These are phyloP conservation scores for Globisporangium iwayamae DNA, from an alignment of 352 stramenopile species.

Conservation along the genomic window DNA sequence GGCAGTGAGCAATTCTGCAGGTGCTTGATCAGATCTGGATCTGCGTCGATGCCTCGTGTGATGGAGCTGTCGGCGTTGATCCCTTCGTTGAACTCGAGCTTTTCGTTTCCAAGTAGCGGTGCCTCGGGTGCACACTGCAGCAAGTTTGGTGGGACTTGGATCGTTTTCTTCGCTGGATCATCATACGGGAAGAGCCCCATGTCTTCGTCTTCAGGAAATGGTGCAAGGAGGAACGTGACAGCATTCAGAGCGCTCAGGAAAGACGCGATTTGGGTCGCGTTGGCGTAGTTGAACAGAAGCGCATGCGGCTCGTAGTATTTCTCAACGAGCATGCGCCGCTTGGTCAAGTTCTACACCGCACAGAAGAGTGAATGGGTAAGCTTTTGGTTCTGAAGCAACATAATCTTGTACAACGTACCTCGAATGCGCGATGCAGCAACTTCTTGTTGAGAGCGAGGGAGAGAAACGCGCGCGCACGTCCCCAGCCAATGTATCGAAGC, in stretches of 20 bases:
- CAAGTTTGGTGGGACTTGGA: slow-evolving; percentile 42
- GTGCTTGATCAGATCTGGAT: slow-evolving; percentile 46
- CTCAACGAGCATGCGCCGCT: slow-evolving; percentile 54
- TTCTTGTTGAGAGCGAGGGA: slow-evolving; percentile 70
- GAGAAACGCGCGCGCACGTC: slow-evolving; percentile 55
- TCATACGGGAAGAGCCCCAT: neutral
- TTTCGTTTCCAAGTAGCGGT: slow-evolving; percentile 26
- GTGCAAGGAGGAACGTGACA: slow-evolving; percentile 53
- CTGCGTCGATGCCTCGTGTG: slow-evolving; percentile 21
- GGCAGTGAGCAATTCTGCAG: slow-evolving; percentile 50
- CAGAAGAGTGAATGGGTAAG: neutral
- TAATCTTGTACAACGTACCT: slow-evolving; percentile 16
- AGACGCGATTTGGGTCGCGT: slow-evolving; percentile 43
- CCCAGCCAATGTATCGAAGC: slow-evolving; percentile 64
- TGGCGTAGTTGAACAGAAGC: slow-evolving; percentile 64
- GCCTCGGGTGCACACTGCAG: slow-evolving; percentile 49
- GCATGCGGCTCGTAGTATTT: slow-evolving; percentile 59
- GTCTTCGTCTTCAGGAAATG: slow-evolving; percentile 21
- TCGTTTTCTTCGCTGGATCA: slow-evolving; percentile 11
- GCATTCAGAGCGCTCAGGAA: slow-evolving; percentile 71
- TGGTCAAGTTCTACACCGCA: slow-evolving; percentile 55
- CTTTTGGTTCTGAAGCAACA: too few relatives aligned
- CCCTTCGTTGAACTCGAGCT: slow-evolving; percentile 5
- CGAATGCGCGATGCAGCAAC: slow-evolving; percentile 69
- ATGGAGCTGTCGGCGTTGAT: slow-evolving; percentile 27